Base-by-base conservation (phyloP, 176 grass and related monocot species). In the Coix lacrymajobi region DNA sequence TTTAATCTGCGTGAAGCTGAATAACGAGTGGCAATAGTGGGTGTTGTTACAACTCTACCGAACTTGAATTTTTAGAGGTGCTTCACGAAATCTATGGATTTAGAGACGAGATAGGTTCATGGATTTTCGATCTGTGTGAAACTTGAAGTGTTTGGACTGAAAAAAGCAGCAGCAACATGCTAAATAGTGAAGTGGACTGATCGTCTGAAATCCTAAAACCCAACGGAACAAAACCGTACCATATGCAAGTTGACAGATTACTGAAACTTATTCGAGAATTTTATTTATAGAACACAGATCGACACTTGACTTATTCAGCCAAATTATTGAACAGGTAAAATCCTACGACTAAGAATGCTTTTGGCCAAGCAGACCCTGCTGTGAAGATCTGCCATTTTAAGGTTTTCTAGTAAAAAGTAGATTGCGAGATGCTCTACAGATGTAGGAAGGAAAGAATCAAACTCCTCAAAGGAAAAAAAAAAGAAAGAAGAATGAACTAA, bases 251-350 rank as follows among this genome's bases (percentile, higher is more conserved):
- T 49, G 22, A 17, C 4, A 65, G 49, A 44, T 30, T 37, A 45
- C 9, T 40, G 13, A 56, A 54, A 65, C 15, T 73, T 44, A 49
- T 69, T 65, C 3, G 3, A 75, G 6, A 36, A 2, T 16, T 84
- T 79, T 86, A 83, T 90, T 83, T 83, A 79, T 79, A 74, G 22
- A 79, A 79, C 87, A 86, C 13, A 40, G 19, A 62, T 41, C 29
- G 29, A 66, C 12, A 30, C 33, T 71, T 79, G 44, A 56, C 66
- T 66, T 77, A 62, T 52, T 29, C 73, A 67, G 37, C 34, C 66
- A 74, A 9, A 67, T 37, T 90, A 73, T 90, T 83, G 31, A 57
- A 44, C 66, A 86, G 19, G 48, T 11, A 73, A 86, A 73, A 86
- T 15, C 30, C 66, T 83, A 79, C 16, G 15, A 39, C 66, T 79